Evolutionary conservation across 2,329 filamentous ascomycete genomes (phyloP).

Genomic region (Zalaria obscura): DNA sequence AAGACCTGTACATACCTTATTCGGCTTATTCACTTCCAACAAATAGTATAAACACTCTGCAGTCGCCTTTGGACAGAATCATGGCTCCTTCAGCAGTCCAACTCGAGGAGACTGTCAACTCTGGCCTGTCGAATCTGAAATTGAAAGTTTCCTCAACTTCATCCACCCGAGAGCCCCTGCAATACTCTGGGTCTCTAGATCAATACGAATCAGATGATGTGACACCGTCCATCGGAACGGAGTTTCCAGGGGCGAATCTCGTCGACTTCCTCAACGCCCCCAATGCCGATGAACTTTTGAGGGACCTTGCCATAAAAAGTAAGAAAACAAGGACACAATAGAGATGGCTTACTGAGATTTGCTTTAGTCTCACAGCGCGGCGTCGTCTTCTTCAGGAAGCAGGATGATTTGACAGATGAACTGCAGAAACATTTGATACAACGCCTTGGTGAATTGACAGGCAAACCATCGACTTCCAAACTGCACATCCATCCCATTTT

Average conservation of each 20-base stretch:
- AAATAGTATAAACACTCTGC: neutral
- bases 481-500: slow-evolving; percentile 47
- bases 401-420: slow-evolving; percentile 28
- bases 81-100: neutral
- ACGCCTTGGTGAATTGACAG: slow-evolving; percentile 34
- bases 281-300: slow-evolving; percentile 9
- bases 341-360: neutral
- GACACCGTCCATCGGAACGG: slow-evolving; percentile 11
- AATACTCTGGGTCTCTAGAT: slow-evolving; percentile 7
- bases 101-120: neutral
- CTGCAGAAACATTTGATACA: slow-evolving; percentile 39
- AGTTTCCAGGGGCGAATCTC: slow-evolving; percentile 8
- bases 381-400: slow-evolving; percentile 14
- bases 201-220: slow-evolving; percentile 8
- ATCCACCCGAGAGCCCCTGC: neutral
- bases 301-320: slow-evolving; percentile 11
- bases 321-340: neutral
- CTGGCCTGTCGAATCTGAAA: neutral
- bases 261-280: slow-evolving; percentile 9
- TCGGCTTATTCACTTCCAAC: neutral
- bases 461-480: slow-evolving; percentile 40
- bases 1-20: neutral
- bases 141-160: neutral
- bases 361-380: slow-evolving; percentile 10
- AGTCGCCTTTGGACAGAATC: neutral